These are phyloP conservation scores for Aegle marmelos DNA, from an alignment of 345 rosid genomes.

Conservation along the genomic window DNA sequence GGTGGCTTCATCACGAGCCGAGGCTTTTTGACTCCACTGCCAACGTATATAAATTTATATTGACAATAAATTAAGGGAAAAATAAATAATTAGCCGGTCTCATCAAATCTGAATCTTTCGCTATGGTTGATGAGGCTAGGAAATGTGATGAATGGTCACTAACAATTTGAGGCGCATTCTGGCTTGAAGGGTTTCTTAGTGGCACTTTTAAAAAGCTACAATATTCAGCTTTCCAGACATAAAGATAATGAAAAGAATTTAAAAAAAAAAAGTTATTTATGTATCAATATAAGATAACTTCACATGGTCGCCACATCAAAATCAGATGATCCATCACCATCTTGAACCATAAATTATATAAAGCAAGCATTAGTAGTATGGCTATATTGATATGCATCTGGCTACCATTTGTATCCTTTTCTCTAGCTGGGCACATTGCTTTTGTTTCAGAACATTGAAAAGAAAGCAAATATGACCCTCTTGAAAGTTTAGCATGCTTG, in stretches of 20 bases:
- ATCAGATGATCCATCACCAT: conserved; percentile 26
- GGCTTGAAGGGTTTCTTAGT: conserved; percentile 6
- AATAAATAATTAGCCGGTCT: too few species aligned
- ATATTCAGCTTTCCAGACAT: conserved; percentile 22
- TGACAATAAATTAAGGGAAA: too few species aligned
- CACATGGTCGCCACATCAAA: conserved; percentile 31
- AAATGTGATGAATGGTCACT: conserved; percentile 12
- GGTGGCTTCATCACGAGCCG: too few species aligned
- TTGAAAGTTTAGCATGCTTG: background rate
- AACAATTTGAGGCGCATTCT: background rate
- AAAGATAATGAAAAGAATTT: conserved; percentile 11
- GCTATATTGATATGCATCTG: background rate
- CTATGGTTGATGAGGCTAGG: background rate
- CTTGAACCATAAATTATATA: conserved; percentile 10
- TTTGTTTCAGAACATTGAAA: background rate
- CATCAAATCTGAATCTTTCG: background rate
- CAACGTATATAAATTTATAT: too few species aligned
- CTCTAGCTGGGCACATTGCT: background rate
- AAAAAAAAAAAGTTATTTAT: background rate
- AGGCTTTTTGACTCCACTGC: too few species aligned
- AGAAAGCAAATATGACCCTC: conserved; percentile 9
- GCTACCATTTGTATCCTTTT: background rate
- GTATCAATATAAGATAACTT: background rate
- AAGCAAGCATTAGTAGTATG: conserved; percentile 1
- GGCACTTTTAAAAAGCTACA: conserved; percentile 29